Base-by-base conservation (phyloP, 2,329 filamentous ascomycete genomes). In the Trichophyton schoenleinii region DNA sequence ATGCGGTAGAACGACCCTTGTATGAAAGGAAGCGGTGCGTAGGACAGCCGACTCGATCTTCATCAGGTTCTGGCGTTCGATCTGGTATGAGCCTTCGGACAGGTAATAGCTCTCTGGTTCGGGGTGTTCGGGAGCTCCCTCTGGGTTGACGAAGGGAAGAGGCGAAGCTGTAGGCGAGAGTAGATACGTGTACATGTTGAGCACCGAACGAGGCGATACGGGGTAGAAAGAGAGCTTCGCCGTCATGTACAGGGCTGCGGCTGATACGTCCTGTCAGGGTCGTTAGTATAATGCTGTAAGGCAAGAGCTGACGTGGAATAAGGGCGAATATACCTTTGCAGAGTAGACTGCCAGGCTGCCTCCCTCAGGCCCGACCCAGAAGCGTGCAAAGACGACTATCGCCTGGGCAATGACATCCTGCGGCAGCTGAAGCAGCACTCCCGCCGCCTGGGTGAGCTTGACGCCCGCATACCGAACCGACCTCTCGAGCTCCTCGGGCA, bases 381-480 rank as follows among this genome's bases (percentile, higher is more conserved):
- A 94, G 13, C 92, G 83, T 59, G 87, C 86, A 38, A 95, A 83
- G 0, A 94, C 75, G 46, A 96, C 84, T 69, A 91, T 89, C 2
- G 91, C 89, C 69, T 91, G 88, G 3, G 91, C 88, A 44, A 94
- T 89, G 44, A 89, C 84, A 67, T 91, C 89, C 71, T 96, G 91
- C 5, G 90, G 88, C 44, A 97, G 80, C 57, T 89, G 84, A 2
- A 99, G 81, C 18, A 97, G 82, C 58, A 95, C 81, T 0, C 78
- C 78, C 8, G 78, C 78, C 2, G 76, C 71, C 63, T 79, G 77
- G 0, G 77, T 80, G 28, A 80, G 71, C 61, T 74, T 71, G 4
- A 71, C 71, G 13, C 74, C 75, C 2, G 76, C 75, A 65, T 74
- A 79, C 46, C 76, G 74, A 62, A 78, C 70, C 1, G 77, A 78